Conservation (phyloP, 2,329 filamentous ascomycete genomes). For the Penicillium sp. region DNA sequence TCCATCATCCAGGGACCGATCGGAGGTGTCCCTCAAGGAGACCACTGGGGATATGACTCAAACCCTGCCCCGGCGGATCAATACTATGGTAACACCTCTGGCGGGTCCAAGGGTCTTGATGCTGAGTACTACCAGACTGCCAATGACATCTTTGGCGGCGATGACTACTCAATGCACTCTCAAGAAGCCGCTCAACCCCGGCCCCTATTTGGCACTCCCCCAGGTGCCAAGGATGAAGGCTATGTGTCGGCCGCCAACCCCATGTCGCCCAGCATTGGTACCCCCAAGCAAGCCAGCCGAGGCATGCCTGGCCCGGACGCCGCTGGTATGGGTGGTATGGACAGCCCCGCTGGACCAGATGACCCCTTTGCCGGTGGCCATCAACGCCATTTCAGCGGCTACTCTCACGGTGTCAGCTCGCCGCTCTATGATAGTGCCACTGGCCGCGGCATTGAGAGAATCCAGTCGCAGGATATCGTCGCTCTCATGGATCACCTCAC, state of each 20-base stretch:
- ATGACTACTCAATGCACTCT: constrained; percentile 39
- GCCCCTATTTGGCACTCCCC: constrained; percentile 52
- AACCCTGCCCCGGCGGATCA: constrained; percentile 56
- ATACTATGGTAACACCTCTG: constrained; percentile 33
- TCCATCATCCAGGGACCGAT: constrained; percentile 77
- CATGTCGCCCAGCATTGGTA: constrained; percentile 51
- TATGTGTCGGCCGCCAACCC: constrained; percentile 78
- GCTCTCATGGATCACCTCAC: constrained; percentile 98
- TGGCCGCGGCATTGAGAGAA: constrained; percentile 83
- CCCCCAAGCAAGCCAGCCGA: constrained; percentile 48
- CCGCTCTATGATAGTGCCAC: constrained; percentile 89
- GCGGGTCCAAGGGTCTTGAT: constrained; percentile 57
- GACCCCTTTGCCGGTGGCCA: constrained; percentile 67
- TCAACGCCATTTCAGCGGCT: constrained; percentile 74
- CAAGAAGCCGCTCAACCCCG: constrained; percentile 41
- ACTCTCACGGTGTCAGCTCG: constrained; percentile 88
- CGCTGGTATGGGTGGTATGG: constrained; percentile 52
- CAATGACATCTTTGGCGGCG: constrained; percentile 37
- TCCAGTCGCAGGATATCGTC: constrained; percentile 95
- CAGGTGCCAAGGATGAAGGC: constrained; percentile 77
- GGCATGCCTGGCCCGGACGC: constrained; percentile 57
- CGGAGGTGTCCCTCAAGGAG: constrained; percentile 55
- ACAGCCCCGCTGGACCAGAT: constrained; percentile 51
- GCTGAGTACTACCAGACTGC: constrained; percentile 64
- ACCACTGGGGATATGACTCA: constrained; percentile 58